Evolutionary conservation across 805 yeast genomes (phyloP), one percentile per base, ranked within the genome.

Genomic region (Saccharomycopsis sp.): DNA sequence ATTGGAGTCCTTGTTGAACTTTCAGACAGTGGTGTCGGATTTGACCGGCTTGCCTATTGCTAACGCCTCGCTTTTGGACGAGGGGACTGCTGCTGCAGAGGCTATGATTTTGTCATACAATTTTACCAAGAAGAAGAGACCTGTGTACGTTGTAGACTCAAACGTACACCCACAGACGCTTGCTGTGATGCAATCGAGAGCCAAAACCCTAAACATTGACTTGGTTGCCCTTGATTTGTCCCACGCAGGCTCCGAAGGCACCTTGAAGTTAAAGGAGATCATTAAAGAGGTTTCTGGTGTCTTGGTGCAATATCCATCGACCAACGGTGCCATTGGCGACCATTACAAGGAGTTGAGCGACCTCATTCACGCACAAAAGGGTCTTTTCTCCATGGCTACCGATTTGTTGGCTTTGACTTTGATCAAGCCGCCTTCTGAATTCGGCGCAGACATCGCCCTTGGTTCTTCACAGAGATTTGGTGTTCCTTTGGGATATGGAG

Each of bases 401-500:
- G 99, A 94, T 71, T 76, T 92, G 61, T 76, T 94, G 71, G 97
- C 98, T 1, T 78, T 94, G 65, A 89, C 97, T 0, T 70, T 94
- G 48, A 73, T 92, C 60, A 83, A 85, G 65, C 88, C 97, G 16
- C 99, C 99, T 2, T 75, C 87, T 18, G 78, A 81, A 47, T 89
- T 87, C 66, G 91, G 90, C 57, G 98, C 98, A 50, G 99, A 94
- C 70, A 87, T 94, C 54, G 97, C 87, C 1, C 75, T 94, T 51
- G 99, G 99, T 52, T 83, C 91, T 7, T 80, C 97, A 2, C 99
- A 94, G 77, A 80, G 99, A 71, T 90, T 94, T 66, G 99, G 99
- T 67, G 97, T 92, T 46, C 98, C 99, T 57, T 81, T 92, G 76
- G 99, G 98, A 4, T 94, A 84, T 69, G 99, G 99, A 67, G 99